Conservation (phyloP, 805 yeast genomes). For the Vanderwaltozyma polyspora region DNA sequence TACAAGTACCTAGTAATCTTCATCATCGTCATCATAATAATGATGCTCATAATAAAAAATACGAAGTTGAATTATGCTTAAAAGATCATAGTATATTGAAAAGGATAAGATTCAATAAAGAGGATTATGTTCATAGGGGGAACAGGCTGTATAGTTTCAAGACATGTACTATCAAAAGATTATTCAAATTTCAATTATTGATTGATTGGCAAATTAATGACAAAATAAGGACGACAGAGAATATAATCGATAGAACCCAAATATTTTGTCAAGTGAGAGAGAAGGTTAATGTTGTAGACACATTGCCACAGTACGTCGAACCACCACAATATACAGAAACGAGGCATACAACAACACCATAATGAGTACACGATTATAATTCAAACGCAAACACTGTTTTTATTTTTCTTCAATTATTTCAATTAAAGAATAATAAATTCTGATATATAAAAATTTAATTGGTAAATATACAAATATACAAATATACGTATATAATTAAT, state of each 20-base stretch:
- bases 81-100: constrained; percentile 14
- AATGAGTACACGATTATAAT: too few species aligned
- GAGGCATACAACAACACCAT: too few species aligned
- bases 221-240: constrained; percentile 14
- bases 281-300: constrained; percentile 5
- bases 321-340: constrained; percentile 20
- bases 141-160: constrained; percentile 24
- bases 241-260: constrained; percentile 15
- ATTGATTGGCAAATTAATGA: constrained; percentile 20
- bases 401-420: too few species aligned
- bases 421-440: too few species aligned
- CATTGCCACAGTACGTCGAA: constrained; percentile 19
- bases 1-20: too few species aligned
- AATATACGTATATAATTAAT: too few species aligned
- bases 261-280: constrained; percentile 13
- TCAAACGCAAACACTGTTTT: too few species aligned
- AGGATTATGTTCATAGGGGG: constrained; percentile 25
- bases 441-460: too few species aligned
- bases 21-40: too few species aligned
- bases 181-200: constrained; percentile 19
- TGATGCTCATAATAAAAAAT: neutral
- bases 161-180: constrained; percentile 21
- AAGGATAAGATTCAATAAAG: constrained; percentile 20
- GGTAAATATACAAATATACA: too few species aligned
- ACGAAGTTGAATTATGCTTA: constrained; percentile 8